Evolutionary conservation across 345 rosid genomes (phyloP).

Genomic region (Cardiospermum halicacabum): DNA sequence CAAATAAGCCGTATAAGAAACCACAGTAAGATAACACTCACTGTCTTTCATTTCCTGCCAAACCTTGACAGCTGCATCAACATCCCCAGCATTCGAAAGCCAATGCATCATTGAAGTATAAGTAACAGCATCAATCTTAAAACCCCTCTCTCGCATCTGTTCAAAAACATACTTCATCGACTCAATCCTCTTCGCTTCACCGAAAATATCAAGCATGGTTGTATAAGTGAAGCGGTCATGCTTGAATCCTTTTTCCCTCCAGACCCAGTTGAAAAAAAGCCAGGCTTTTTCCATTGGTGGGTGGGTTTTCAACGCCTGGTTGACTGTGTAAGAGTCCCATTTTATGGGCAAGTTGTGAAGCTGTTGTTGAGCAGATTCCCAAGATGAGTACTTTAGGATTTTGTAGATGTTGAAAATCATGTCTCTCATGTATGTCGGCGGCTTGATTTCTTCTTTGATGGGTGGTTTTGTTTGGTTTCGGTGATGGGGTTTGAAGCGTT

Average conservation of each 20-base stretch:
- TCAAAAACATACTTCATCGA: constrained; percentile 58
- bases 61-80: constrained; percentile 51
- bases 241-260: constrained; percentile 48
- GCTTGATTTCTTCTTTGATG: constrained; percentile 20
- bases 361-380: constrained; percentile 72
- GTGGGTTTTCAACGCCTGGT: constrained; percentile 69
- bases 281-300: constrained; percentile 96
- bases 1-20: constrained; percentile 79
- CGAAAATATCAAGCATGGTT: constrained; percentile 90
- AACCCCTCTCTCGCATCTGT: constrained; percentile 59
- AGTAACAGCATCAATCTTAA: constrained; percentile 61
- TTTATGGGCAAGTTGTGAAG: constrained; percentile 36
- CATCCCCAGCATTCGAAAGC: constrained; percentile 62
- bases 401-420: constrained; percentile 47
- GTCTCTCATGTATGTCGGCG: constrained; percentile 49
- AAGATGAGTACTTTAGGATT: constrained; percentile 62
- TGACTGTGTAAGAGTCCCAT: constrained; percentile 84
- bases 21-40: constrained; percentile 53
- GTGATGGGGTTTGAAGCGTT: constrained; percentile 22
- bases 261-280: constrained; percentile 83
- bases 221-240: constrained; percentile 88
- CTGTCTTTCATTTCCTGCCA: constrained; percentile 72
- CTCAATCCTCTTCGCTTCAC: constrained; percentile 74
- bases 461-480: constrained; percentile 15
- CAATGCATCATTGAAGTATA: constrained; percentile 81